Percentiles rank a stretch among this genome's conserved stretches.
These are phyloP conservation scores for Ceratocystis ficicola DNA, from an alignment of 2,329 filamentous ascomycete genomes.

Conservation along the genomic window DNA sequence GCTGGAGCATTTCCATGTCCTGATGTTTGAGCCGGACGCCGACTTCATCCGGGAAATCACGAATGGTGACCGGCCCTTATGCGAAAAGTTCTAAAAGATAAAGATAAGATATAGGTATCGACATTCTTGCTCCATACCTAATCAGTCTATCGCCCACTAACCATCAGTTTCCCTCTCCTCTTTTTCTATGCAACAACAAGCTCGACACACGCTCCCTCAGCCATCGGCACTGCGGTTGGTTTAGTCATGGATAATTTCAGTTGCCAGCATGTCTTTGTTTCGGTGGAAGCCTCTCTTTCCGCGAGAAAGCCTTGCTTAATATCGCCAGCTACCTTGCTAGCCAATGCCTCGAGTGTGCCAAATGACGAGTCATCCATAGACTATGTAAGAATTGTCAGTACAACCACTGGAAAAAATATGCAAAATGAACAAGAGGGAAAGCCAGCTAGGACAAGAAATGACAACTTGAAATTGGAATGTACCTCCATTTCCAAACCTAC, in stretches of 20 bases:
- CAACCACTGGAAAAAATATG: not conserved
- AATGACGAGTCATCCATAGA: conserved; percentile 45
- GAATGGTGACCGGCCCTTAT: conserved; percentile 57
- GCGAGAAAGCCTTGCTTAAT: conserved; percentile 36
- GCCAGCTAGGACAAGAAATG: conserved; percentile 4
- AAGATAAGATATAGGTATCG: no score
- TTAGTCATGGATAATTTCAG: conserved; percentile 56
- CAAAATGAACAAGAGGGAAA: not conserved
- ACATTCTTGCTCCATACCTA: no score
- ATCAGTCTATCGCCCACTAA: no score
- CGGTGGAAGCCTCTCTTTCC: conserved; percentile 7
- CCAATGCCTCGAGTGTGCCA: conserved; percentile 52
- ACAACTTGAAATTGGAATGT: no score
- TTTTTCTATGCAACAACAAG: conserved; percentile 14
- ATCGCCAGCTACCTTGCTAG: conserved; percentile 35
- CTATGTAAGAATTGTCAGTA: conserved; percentile 31
- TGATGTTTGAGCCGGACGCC: conserved; percentile 66
- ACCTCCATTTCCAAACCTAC: conserved; percentile 11
- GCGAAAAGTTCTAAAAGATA: conserved; percentile 31
- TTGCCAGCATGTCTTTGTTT: conserved; percentile 32
- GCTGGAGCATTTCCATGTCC: conserved; percentile 89
- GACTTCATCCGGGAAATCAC: conserved; percentile 60
- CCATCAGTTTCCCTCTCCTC: not conserved
- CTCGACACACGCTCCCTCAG: conserved; percentile 59
- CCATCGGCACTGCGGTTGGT: conserved; percentile 59